phyloP scores from a whole-genome alignment of 176 grass and related monocot species.

The Eleusine indica region DNA sequence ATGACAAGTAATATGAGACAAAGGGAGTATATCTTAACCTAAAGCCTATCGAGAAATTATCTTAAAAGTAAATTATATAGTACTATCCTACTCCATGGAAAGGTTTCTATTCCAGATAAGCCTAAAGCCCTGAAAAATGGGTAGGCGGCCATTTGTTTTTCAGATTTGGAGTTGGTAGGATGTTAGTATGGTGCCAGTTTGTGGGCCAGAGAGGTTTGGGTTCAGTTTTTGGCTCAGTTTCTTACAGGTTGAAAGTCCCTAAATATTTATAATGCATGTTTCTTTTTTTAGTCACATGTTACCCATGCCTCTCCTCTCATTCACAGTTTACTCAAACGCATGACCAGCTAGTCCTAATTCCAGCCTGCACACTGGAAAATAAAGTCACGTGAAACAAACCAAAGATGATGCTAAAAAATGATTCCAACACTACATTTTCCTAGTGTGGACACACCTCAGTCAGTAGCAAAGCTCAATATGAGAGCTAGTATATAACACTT shows the following conservation, averaged over 20 bases:
- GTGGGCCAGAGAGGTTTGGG: neutral
- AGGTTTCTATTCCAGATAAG: neutral
- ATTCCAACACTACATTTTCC: neutral
- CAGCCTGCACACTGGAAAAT: neutral
- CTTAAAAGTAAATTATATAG: neutral
- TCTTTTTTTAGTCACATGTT: neutral
- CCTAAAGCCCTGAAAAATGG: neutral
- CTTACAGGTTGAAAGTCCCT: neutral
- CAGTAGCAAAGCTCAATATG: slow-evolving; percentile 4
- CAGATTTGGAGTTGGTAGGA: neutral
- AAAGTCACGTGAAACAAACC: neutral
- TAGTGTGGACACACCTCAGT: neutral
- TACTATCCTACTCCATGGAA: neutral
- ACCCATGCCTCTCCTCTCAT: neutral
- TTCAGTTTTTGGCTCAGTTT: neutral
- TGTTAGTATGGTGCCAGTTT: neutral
- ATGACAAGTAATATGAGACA: no score
- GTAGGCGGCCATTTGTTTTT: neutral
- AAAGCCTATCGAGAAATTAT: neutral
- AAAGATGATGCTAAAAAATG: neutral
- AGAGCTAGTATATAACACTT: neutral
- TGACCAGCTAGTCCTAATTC: neutral
- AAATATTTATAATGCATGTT: neutral
- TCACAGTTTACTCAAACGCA: neutral
- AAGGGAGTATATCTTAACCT: neutral